A percentile compares a stretch with the other conserved stretches of the same genome.
These are phyloP conservation scores for Ilyonectria mors-panacis DNA, from an alignment of 2,329 filamentous ascomycete genomes.

Conservation along the genomic window DNA sequence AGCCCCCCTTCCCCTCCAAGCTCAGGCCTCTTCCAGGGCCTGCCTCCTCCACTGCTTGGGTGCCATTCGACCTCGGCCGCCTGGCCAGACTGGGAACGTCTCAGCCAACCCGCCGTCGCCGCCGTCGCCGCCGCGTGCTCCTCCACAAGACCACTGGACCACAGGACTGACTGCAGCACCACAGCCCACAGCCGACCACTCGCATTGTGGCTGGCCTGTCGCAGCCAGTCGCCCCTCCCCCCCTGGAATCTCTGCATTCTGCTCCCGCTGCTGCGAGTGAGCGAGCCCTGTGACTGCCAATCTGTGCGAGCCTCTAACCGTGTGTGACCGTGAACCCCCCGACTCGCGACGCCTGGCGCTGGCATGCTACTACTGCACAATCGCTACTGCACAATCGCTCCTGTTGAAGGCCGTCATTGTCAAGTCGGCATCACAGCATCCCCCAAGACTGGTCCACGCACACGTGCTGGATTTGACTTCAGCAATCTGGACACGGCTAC, in stretches of 20 bases:
- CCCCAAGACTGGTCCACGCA: constrained; percentile 7
- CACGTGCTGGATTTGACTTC: constrained; percentile 31
- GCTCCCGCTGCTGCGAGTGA: constrained; percentile 12
- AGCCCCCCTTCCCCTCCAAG: background rate
- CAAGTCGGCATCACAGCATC: constrained; percentile 25
- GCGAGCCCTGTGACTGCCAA: constrained; percentile 16
- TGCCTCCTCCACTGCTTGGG: constrained; percentile 6
- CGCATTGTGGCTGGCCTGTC: constrained; percentile 29
- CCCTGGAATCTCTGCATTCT: constrained; percentile 16
- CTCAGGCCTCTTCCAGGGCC: background rate
- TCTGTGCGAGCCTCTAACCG: constrained; percentile 33
- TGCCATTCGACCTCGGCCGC: constrained; percentile 24
- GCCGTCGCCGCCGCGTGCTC: constrained; percentile 2
- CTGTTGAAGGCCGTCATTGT: constrained; percentile 34
- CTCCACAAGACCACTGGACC: background rate
- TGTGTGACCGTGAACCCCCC: constrained; percentile 29
- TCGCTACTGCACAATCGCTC: constrained; percentile 28
- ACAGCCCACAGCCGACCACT: constrained; percentile 23
- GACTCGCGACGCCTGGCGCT: constrained; percentile 38
- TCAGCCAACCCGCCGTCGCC: constrained; percentile 28
- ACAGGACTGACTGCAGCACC: constrained; percentile 4
- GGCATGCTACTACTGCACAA: constrained; percentile 33
- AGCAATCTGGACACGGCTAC: constrained; percentile 50
- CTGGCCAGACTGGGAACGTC: constrained; percentile 21
- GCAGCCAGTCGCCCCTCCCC: constrained; percentile 23